These are phyloP conservation scores for Collariella sp. DNA, from an alignment of 495 filamentous ascomycete genomes.

Conservation along the genomic window DNA sequence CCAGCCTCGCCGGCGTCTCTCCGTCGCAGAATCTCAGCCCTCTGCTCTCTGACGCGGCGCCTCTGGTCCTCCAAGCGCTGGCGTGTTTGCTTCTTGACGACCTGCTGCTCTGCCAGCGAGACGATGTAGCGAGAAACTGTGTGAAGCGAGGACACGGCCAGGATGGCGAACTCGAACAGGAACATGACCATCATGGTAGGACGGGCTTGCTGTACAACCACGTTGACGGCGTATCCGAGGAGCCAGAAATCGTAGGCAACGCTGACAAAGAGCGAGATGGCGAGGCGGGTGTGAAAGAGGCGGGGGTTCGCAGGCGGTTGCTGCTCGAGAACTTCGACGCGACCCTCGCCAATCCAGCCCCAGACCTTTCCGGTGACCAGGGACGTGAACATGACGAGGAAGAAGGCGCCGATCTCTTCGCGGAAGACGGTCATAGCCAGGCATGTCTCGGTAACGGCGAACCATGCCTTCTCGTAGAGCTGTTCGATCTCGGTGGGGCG, in stretches of 20 bases:
- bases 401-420: conserved; percentile 87
- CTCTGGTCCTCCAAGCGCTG: conserved; percentile 54
- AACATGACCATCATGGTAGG: conserved; percentile 99
- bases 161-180: conserved; percentile 88
- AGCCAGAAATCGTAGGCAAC: conserved; percentile 68
- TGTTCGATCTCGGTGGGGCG: conserved; percentile 93
- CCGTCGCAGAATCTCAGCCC: conserved; percentile 56
- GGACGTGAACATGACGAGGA: conserved; percentile 88
- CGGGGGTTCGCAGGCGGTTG: conserved; percentile 86
- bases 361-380: conserved; percentile 93
- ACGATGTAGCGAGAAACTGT: conserved; percentile 70
- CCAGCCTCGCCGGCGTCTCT: conserved; percentile 44
- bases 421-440: conserved; percentile 99
- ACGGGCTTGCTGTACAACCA: conserved; percentile 73
- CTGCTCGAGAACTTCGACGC: conserved; percentile 90
- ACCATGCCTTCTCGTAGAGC: conserved; percentile 95
- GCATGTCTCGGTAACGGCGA: conserved; percentile 91
- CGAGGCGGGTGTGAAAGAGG: conserved; percentile 79
- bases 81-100: conserved; percentile 61
- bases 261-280: conserved; percentile 66
- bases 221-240: conserved; percentile 68
- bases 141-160: conserved; percentile 70
- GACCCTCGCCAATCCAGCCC: conserved; percentile 94
- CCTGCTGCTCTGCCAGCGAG: conserved; percentile 66
- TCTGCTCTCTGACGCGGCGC: conserved; percentile 46